Conservation (phyloP, 805 yeast species). For the Dipodascus albidus region DNA sequence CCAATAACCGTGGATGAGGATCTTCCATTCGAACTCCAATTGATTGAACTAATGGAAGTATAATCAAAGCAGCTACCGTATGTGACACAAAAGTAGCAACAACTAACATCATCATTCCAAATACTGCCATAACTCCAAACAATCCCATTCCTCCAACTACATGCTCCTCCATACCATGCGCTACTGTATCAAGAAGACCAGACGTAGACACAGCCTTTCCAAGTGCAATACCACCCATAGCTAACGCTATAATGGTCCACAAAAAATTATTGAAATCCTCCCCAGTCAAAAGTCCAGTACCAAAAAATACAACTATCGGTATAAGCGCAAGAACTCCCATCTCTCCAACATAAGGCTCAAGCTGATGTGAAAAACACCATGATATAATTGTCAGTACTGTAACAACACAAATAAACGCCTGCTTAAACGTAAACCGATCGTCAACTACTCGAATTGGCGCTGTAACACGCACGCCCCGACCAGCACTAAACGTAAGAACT, state of each 20-base stretch:
- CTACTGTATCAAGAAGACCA: conserved; percentile 73
- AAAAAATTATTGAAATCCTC: conserved; percentile 93
- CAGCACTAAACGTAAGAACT: conserved; percentile 46
- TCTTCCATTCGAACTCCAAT: conserved; percentile 51
- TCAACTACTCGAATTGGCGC: conserved; percentile 44
- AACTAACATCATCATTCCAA: conserved; percentile 69
- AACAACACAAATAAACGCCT: conserved; percentile 62
- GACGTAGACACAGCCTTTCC: conserved; percentile 93
- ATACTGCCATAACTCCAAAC: conserved; percentile 62
- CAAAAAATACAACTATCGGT: conserved; percentile 86
- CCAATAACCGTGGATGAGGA: conserved; percentile 78
- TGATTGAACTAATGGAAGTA: conserved; percentile 81
- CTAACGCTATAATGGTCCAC: conserved; percentile 91
- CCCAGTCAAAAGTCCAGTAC: conserved; percentile 73
- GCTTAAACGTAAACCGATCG: conserved; percentile 60
- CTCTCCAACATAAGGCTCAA: conserved; percentile 72
- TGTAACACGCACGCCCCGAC: conserved; percentile 34
- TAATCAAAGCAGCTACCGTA: conserved; percentile 91
- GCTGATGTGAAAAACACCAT: conserved; percentile 81
- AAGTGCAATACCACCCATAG: conserved; percentile 96
- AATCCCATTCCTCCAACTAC: conserved; percentile 57
- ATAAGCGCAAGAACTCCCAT: conserved; percentile 93
- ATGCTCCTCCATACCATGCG: conserved; percentile 45
- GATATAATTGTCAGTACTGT: conserved; percentile 62
- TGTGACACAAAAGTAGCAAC: conserved; percentile 95